phyloP scores from a whole-genome alignment of 805 yeast genomes.

The Kazachstania martiniae region DNA sequence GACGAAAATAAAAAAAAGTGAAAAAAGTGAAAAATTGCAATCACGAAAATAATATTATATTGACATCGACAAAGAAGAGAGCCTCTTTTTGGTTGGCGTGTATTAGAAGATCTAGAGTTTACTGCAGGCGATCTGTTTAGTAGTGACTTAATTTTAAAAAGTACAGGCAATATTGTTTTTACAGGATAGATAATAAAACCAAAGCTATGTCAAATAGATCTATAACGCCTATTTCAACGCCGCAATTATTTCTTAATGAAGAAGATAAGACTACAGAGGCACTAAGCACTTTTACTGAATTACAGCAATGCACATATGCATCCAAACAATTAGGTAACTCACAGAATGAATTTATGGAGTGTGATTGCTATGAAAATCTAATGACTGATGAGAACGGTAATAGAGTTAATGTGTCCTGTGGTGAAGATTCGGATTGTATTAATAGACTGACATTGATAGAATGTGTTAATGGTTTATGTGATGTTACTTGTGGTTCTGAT shows the following conservation, averaged over 20 bases:
- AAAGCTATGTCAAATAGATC: no score
- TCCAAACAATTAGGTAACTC: slow-evolving; percentile 54
- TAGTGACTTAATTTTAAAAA: no score
- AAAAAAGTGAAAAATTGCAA: no score
- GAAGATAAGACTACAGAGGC: slow-evolving; percentile 67
- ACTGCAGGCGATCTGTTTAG: no score
- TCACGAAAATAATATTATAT: no score
- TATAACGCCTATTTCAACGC: no score
- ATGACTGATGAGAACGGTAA: slow-evolving; percentile 26
- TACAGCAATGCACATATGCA: slow-evolving; percentile 53
- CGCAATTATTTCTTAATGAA: slow-evolving; percentile 27
- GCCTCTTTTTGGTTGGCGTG: no score
- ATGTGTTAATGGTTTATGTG: slow-evolving; percentile 60
- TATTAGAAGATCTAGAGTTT: no score
- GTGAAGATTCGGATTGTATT: slow-evolving; percentile 78
- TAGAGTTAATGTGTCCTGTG: slow-evolving; percentile 56
- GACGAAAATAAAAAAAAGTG: no score
- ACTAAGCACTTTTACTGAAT: slow-evolving; percentile 38
- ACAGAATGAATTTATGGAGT: slow-evolving; percentile 67
- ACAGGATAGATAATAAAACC: no score
- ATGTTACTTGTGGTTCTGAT: slow-evolving; percentile 51
- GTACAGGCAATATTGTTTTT: no score
- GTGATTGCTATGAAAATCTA: slow-evolving; percentile 59
- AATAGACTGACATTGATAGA: slow-evolving; percentile 88
- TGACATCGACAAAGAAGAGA: no score